These are phyloP conservation scores for Quercus tomentella DNA, from an alignment of 331 rosid species.

Conservation along the genomic window DNA sequence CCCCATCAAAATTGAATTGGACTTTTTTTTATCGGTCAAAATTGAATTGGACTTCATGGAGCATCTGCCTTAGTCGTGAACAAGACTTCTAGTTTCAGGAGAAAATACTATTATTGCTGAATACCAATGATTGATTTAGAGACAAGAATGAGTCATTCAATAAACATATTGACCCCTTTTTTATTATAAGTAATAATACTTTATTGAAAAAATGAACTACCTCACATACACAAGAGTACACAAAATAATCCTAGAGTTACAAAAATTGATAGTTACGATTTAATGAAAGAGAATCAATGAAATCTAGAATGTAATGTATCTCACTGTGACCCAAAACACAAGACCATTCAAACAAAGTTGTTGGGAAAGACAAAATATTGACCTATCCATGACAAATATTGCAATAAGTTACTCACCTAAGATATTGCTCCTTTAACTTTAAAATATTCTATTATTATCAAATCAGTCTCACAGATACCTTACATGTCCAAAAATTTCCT, in stretches of 20 bases:
- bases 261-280: too few species aligned
- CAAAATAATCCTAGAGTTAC: too few species aligned
- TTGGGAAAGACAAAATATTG: background rate
- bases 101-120: background rate
- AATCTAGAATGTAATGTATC: too few species aligned
- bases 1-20: background rate
- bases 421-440: background rate
- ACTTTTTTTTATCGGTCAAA: too few species aligned
- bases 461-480: background rate
- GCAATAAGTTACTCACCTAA: background rate
- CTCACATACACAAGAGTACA: too few species aligned
- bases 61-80: background rate
- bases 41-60: background rate
- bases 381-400: background rate
- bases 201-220: too few species aligned
- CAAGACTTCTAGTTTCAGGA: background rate
- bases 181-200: too few species aligned
- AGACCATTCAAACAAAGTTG: too few species aligned
- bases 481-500: background rate
- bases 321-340: too few species aligned
- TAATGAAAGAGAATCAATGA: too few species aligned
- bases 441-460: background rate
- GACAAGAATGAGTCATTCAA: background rate
- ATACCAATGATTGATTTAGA: background rate
- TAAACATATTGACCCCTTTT: background rate